Evolutionary conservation across 2,329 filamentous ascomycete genomes (phyloP).

Genomic region (Stagonosporopsis cucurbitacearum): DNA sequence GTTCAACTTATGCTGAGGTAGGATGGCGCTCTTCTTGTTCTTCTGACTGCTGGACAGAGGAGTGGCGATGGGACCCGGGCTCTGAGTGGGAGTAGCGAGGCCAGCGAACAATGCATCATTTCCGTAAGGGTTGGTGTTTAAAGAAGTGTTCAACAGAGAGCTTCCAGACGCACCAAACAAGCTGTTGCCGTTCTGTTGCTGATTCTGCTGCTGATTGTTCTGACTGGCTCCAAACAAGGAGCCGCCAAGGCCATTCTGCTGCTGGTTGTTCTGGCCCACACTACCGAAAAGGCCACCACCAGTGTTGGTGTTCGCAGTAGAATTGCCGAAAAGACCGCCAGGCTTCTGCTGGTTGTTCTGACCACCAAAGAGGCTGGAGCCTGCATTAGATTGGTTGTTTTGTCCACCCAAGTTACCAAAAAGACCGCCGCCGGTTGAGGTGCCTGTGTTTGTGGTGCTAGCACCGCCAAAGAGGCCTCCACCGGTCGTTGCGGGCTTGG

Average conservation of each 20-base stretch:
- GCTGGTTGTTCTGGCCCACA: constrained; percentile 50
- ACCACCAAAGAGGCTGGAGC: constrained; percentile 48
- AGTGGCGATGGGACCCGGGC: constrained; percentile 89
- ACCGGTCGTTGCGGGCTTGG: constrained; percentile 40
- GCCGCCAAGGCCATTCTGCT: constrained; percentile 45
- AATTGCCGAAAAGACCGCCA: constrained; percentile 51
- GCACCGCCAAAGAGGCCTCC: constrained; percentile 52
- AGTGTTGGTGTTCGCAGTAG: constrained; percentile 46
- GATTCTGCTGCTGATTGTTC: constrained; percentile 52
- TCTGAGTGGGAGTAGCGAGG: constrained; percentile 68
- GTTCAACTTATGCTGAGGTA: constrained; percentile 88
- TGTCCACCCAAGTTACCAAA: constrained; percentile 42
- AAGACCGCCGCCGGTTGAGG: constrained; percentile 36
- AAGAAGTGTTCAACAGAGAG: constrained; percentile 56
- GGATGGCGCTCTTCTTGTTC: constrained; percentile 76
- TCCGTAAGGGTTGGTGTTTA: constrained; percentile 85
- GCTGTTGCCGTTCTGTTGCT: constrained; percentile 49
- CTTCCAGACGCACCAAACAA: constrained; percentile 63
- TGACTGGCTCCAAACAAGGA: constrained; percentile 54
- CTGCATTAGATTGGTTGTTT: constrained; percentile 42
- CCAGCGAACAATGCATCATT: constrained; percentile 84
- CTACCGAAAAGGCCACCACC: constrained; percentile 57
- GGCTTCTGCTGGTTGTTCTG: constrained; percentile 53
- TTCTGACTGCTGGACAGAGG: constrained; percentile 80
- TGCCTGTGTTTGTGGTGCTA: constrained; percentile 29